Base-by-base conservation (phyloP, 768 basidiomycete genomes). In the Boletus eberwhitei region DNA sequence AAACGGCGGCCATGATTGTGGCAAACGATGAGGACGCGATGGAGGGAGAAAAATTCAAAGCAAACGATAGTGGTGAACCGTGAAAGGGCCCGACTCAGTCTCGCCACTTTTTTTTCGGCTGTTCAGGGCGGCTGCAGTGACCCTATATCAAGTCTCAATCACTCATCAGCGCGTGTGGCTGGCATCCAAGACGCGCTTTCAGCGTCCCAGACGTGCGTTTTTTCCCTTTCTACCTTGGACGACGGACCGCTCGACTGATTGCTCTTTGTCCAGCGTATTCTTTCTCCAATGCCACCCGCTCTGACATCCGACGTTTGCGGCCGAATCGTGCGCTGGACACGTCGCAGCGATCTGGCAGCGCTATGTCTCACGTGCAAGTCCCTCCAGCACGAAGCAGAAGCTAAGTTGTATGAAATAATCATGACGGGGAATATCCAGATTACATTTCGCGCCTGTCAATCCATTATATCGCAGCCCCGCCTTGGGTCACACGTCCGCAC, bases 1-100 rank as follows among this genome's bases (percentile, higher is more conserved):
- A 92, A 45, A 71, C 60, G 62, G 84, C 86, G 53, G 79, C 78
- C 86, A 86, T 85, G 46, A 32, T 59, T 38, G 49, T 50, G 22
- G 56, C 35, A 40, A 53, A 51, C 60, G 54, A 57, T 59, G 53
- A 47, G 51, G 42, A 29, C 12, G 19, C 35, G 53, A 32, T 49
- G 39, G 31, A 35, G 24, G 50, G 46, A 35, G 32, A 40, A 59
- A 52, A 50, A 42, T 36, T 51, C 44, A 29, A 46, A 40, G 46
- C 17, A 26, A 52, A 51, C 43, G 47, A 22, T 13, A 29, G 50
- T 34, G 50, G 24, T 48, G n/a, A n/a, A n/a, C n/a, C n/a, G n/a
- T n/a, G 47, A 31, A 31, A 48, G 41, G 49, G 48, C 43, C 41
- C n/a, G n/a, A n/a, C n/a, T n/a, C 54, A 50, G 21, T 6, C 40